Base-by-base conservation (phyloP, 1,284 basidiomycete genomes). In the Cutaneotrichosporon mucoides region DNA sequence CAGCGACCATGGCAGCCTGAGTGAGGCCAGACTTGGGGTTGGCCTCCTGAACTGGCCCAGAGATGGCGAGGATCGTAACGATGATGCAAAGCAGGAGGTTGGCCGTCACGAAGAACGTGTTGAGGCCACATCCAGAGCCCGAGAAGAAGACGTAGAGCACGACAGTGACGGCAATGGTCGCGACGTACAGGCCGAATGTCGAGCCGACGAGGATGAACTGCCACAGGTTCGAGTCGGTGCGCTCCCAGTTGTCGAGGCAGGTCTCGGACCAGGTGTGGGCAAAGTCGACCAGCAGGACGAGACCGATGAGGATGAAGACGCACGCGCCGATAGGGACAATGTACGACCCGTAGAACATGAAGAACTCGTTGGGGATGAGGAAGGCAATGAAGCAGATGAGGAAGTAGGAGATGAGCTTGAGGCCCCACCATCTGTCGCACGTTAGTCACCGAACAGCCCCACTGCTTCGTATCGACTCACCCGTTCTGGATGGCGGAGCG, bases 201-300 rank as follows among this genome's bases (percentile, higher is more conserved):
- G 91, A 93, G 15, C 90, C 88, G 63, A 99, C 87, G 57, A 99
- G 86, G 61, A 96, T 87, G 85, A 90, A 97, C 79, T 97, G 93
- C 95, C 95, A 99, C 55, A 95, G 80, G 65, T 89, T 90, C 10
- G 92, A 94, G 54, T 85, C 81, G 6, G 87, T 87, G 60, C 86
- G 84, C 76, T 97, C 94, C 92, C 92, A 98, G 63, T 91, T 91
- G 68, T 97, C 89, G 53, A 98, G 84, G 73, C 95, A 98, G 11
- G 88, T 94, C 79, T 99, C 95, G 38, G 92, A 92, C 93, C 93
- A 99, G 2, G 92, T 89, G 73, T 99, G 96, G 0, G 95, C 96
- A 75, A 99, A 98, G 82, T 99, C 95, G 77, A 99, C 90, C 59
- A 99, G 86, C 45, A 99, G 87, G 58, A 99, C 92, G 42, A 99